Base-by-base conservation (phyloP, 2,329 filamentous ascomycete genomes). In the Aspergillus ruber region DNA sequence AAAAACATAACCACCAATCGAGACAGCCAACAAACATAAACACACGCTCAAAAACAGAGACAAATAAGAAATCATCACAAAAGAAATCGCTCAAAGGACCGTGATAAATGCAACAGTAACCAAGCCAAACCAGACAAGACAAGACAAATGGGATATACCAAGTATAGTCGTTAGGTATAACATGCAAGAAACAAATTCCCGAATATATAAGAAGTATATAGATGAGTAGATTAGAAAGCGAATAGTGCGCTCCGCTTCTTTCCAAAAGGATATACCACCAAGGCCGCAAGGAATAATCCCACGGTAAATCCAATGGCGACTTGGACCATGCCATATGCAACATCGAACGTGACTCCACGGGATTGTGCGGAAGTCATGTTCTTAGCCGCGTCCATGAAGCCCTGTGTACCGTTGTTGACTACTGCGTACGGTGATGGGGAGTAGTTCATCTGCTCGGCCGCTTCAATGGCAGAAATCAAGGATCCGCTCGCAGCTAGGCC, bases 401-500 rank as follows among this genome's bases (percentile, higher is more conserved):
- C 58, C 38, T 62, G 56, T 2, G 62, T 64, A 4, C 62, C 62
- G 50, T 72, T 74, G 8, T 73, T 74, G 17, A 75, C 72, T 2
- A 72, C 77, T 0, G 70, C 70, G 17, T 60, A 64, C 17, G 60
- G 60, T 0, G 64, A 59, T 3, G 53, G 25, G 20, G 54, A 54
- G n/a, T 48, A 53, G 23, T 56, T 57, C 9, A 82, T 79, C 53
- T 81, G 74, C 55, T 82, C 74, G 2, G 81, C 80, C 7, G 74
- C 78, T 3, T 72, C 73, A 44, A 84, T 70, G n/a, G 81, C 80
- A 0, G 75, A 72, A 2, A 84, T 72, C 20, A 84, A 65, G 12
- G 74, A 77, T 1, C 81, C 81, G 52, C 74, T 75, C 1, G 81
- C 80, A 4, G 80, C 78, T 3, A 84, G 69, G 4, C 81, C 81